These are phyloP conservation scores for Nemania sp. DNA, from an alignment of 2,329 filamentous ascomycete genomes.

Conservation along the genomic window DNA sequence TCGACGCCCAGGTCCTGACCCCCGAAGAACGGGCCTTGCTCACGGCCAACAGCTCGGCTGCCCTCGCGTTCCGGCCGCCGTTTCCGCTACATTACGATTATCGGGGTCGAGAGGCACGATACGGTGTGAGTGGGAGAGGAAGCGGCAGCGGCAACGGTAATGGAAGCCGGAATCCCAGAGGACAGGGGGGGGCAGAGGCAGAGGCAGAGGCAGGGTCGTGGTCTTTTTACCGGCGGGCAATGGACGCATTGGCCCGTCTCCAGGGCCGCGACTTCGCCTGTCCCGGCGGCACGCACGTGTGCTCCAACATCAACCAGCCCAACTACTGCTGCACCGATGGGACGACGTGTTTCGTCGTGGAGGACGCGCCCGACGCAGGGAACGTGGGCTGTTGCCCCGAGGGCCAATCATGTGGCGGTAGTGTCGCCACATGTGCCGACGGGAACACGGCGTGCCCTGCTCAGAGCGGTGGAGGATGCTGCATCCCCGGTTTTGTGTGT, in stretches of 20 bases:
- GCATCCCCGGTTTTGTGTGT: conserved; percentile 72
- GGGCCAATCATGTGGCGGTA: conserved; percentile 66
- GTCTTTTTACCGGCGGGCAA: conserved; percentile 49
- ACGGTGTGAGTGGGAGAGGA: background rate
- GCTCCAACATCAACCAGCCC: conserved; percentile 65
- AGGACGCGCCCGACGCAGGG: conserved; percentile 62
- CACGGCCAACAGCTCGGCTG: conserved; percentile 41
- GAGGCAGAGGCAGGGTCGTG: conserved; percentile 25
- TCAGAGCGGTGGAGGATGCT: conserved; percentile 73
- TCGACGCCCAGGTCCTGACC: conserved; percentile 30
- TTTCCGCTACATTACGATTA: conserved; percentile 54
- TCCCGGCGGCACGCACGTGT: conserved; percentile 67
- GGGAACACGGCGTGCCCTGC: conserved; percentile 69
- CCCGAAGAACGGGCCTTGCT: conserved; percentile 38
- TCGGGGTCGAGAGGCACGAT: background rate
- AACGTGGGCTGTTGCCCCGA: conserved; percentile 76
- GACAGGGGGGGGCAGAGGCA: conserved; percentile 10
- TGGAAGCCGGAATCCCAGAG: conserved; percentile 17
- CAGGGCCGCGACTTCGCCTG: conserved; percentile 66
- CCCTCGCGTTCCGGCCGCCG: conserved; percentile 51
- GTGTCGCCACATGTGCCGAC: conserved; percentile 63
- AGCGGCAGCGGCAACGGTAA: background rate
- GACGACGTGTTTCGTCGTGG: conserved; percentile 68
- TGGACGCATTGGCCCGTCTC: conserved; percentile 52
- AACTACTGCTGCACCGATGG: conserved; percentile 74